Conservation (phyloP, 345 rosid genomes). For the Rhodamnia argentea region DNA sequence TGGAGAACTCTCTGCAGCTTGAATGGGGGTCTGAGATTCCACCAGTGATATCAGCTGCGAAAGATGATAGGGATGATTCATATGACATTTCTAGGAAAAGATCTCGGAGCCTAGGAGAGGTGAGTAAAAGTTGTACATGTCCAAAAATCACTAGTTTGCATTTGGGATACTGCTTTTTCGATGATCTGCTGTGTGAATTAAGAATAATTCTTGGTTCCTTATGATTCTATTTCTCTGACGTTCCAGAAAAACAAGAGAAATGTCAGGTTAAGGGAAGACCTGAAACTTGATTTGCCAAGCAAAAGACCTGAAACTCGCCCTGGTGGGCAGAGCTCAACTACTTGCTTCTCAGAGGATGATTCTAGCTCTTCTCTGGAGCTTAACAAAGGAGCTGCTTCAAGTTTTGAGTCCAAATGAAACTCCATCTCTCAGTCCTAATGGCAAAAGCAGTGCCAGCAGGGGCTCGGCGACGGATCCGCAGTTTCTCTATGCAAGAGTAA, state of each 20-base stretch:
- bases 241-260: conserved; percentile 31
- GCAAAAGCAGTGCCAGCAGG: conserved; percentile 67
- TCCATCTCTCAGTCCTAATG: conserved; percentile 34
- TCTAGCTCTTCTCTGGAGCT: conserved; percentile 32
- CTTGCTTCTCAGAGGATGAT: conserved; percentile 48
- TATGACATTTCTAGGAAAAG: conserved; percentile 44
- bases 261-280: conserved; percentile 1
- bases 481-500: conserved; percentile 78
- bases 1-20: conserved; percentile 5
- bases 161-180: neutral
- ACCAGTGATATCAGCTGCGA: conserved; percentile 7
- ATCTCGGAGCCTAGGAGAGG: conserved; percentile 27
- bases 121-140: conserved; percentile 17
- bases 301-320: neutral
- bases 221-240: neutral
- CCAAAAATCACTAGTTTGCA: neutral
- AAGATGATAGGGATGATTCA: conserved; percentile 18
- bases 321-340: conserved; percentile 24
- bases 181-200: neutral
- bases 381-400: conserved; percentile 22
- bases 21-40: conserved; percentile 13
- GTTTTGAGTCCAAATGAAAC: conserved; percentile 25
- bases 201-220: neutral
- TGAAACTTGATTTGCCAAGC: no score
- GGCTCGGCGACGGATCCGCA: conserved; percentile 81